Evolutionary conservation across 2,329 filamentous ascomycete genomes (phyloP).

Genomic region (Claviceps monticola): DNA sequence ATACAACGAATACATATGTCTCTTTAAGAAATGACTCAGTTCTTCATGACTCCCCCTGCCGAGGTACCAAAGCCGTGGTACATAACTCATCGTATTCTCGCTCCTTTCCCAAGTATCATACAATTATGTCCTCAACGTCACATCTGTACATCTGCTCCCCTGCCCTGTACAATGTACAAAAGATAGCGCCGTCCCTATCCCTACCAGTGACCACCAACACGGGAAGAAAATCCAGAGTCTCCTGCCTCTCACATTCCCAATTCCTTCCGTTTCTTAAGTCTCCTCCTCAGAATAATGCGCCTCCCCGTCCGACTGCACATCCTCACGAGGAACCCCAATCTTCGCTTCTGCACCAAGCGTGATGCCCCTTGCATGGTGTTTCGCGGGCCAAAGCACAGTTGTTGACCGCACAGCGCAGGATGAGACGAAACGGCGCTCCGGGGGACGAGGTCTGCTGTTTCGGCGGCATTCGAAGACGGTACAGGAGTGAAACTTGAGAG

Average conservation of each 20-base stretch:
- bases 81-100: too few relatives aligned
- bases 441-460: constrained; percentile 30
- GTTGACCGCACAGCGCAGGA: constrained; percentile 35
- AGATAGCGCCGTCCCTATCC: neutral
- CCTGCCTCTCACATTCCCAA: constrained; percentile 17
- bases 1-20: too few relatives aligned
- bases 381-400: constrained; percentile 45
- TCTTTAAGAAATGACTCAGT: too few relatives aligned
- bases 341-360: constrained; percentile 43
- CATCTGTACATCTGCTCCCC: too few relatives aligned
- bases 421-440: constrained; percentile 33
- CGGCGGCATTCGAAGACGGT: constrained; percentile 9
- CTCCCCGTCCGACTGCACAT: constrained; percentile 35
- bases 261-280: constrained; percentile 36
- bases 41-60: too few relatives aligned
- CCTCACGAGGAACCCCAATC: constrained; percentile 42
- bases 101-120: too few relatives aligned
- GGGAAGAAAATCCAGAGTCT: neutral
- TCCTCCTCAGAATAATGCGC: constrained; percentile 38
- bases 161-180: too few relatives aligned
- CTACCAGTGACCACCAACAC: neutral
- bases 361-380: constrained; percentile 42
- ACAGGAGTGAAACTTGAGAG: constrained; percentile 19
- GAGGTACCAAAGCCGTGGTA: too few relatives aligned
- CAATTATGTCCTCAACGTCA: too few relatives aligned